Percentiles rank a stretch among this genome's conserved stretches.
Evolutionary conservation across 2,329 filamentous ascomycete genomes (phyloP).

Genomic region (Epichloe uncinata): DNA sequence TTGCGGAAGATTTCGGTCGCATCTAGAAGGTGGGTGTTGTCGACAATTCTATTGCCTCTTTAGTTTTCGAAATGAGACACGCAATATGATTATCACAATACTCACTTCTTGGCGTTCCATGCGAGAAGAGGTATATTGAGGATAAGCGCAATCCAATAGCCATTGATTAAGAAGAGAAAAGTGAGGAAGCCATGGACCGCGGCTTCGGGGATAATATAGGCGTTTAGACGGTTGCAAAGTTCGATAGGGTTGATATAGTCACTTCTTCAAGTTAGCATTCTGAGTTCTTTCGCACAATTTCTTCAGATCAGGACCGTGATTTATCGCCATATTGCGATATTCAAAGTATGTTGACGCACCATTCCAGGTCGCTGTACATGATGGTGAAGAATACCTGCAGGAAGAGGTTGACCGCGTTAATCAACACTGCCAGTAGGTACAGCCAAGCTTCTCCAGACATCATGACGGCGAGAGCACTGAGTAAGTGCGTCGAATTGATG

Average conservation of each 20-base stretch:
- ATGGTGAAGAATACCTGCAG: slow-evolving; percentile 99
- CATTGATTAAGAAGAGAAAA: slow-evolving; percentile 92
- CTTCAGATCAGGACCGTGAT: not conserved
- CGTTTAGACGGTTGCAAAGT: slow-evolving; percentile 99
- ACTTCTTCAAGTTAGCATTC: slow-evolving; percentile 32
- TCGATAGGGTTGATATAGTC: slow-evolving; percentile 99
- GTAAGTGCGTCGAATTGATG: not conserved
- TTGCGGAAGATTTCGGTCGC: slow-evolving; percentile 99
- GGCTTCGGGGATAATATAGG: slow-evolving; percentile 97
- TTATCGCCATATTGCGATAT: not conserved
- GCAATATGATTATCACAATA: slow-evolving; percentile 12
- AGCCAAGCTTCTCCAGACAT: slow-evolving; percentile 99
- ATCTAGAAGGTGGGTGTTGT: slow-evolving; percentile 93
- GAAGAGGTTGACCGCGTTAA: slow-evolving; percentile 99
- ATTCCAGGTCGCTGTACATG: slow-evolving; percentile 99
- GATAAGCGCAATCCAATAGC: slow-evolving; percentile 89
- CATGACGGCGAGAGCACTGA: slow-evolving; percentile 13
- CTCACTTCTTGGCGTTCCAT: slow-evolving; percentile 97
- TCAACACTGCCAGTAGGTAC: slow-evolving; percentile 92
- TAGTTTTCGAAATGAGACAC: not conserved
- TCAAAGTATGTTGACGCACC: slow-evolving; percentile 44
- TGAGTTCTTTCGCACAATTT: not conserved
- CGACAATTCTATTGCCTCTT: slow-evolving; percentile 57
- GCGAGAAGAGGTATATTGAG: slow-evolving; percentile 84
- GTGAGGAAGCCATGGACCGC: slow-evolving; percentile 95